Percentiles rank a stretch among this genome's conserved stretches.
Conservation (phyloP, 2,329 filamentous ascomycete species). For the Cladosporium phlei region DNA sequence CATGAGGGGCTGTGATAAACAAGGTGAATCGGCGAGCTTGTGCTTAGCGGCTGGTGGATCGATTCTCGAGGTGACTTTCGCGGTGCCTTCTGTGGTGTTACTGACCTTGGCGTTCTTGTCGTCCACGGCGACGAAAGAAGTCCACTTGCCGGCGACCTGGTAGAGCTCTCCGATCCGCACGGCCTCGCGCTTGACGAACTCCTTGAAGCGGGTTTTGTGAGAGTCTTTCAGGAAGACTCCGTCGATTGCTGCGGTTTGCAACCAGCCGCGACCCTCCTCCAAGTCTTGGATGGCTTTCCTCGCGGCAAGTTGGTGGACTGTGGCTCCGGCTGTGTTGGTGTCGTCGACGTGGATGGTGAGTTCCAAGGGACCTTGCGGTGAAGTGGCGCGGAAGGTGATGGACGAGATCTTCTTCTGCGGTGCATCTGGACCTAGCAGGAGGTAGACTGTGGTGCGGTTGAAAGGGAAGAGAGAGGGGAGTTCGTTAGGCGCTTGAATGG, state of each 20-base stretch:
- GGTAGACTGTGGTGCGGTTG: slow-evolving; percentile 60
- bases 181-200: slow-evolving; percentile 61
- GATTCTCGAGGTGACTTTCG: too few species aligned
- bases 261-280: slow-evolving; percentile 66
- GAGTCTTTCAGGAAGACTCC: slow-evolving; percentile 45
- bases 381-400: slow-evolving; percentile 56
- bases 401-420: slow-evolving; percentile 47
- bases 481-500: slow-evolving; percentile 59
- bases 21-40: too few species aligned
- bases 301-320: slow-evolving; percentile 66
- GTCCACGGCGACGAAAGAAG: slow-evolving; percentile 66
- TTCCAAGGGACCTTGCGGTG: slow-evolving; percentile 53
- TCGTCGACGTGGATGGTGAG: slow-evolving; percentile 60
- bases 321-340: slow-evolving; percentile 45
- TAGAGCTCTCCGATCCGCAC: slow-evolving; percentile 61
- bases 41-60: too few species aligned
- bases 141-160: slow-evolving; percentile 66
- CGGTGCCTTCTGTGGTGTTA: too few species aligned
- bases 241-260: slow-evolving; percentile 45
- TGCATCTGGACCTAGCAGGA: slow-evolving; percentile 55
- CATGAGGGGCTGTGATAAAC: too few species aligned
- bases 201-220: slow-evolving; percentile 49
- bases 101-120: too few species aligned
- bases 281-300: slow-evolving; percentile 64
- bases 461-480: slow-evolving; percentile 65